Percentiles rank a stretch among this genome's conserved stretches.
phyloP scores from a whole-genome alignment of 306 rosid genomes.

The Prunus davidiana region DNA sequence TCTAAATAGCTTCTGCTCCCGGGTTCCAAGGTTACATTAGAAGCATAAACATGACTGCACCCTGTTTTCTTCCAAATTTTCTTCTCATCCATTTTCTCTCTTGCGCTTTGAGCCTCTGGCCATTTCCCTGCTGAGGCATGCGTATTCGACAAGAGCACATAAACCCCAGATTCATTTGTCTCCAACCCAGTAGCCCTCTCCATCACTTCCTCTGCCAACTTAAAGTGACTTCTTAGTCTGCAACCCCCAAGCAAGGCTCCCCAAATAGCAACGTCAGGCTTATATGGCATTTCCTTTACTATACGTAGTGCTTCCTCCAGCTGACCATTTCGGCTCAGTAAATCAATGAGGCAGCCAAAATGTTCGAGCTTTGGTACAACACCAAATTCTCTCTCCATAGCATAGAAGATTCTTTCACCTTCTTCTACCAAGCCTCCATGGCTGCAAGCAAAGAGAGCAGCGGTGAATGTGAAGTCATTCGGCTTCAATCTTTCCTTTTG shows the following conservation, averaged over 20 bases:
- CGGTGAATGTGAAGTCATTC: slow-evolving; percentile 24
- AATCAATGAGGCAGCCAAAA: slow-evolving; percentile 27
- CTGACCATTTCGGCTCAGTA: slow-evolving; percentile 28
- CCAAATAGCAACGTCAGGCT: slow-evolving; percentile 28
- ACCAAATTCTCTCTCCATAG: slow-evolving; percentile 16
- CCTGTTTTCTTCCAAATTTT: slow-evolving; percentile 23
- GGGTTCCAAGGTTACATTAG: not conserved
- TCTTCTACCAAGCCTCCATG: slow-evolving; percentile 27
- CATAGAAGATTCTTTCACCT: slow-evolving; percentile 23
- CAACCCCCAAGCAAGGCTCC: slow-evolving; percentile 32
- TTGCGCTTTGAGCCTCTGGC: slow-evolving; percentile 22
- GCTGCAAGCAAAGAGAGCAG: slow-evolving; percentile 32
- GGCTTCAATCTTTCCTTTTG: slow-evolving; percentile 20
- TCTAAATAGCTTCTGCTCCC: not conserved
- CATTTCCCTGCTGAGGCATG: slow-evolving; percentile 27
- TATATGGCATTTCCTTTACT: slow-evolving; percentile 15
- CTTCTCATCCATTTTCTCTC: slow-evolving; percentile 23
- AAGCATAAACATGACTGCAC: slow-evolving; percentile 8
- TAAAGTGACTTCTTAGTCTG: slow-evolving; percentile 16
- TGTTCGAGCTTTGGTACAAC: slow-evolving; percentile 20
- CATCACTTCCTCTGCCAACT: slow-evolving; percentile 22
- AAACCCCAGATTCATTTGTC: slow-evolving; percentile 18
- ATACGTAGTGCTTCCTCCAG: slow-evolving; percentile 20
- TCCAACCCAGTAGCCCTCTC: slow-evolving; percentile 12
- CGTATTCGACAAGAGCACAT: slow-evolving; percentile 25